Evolutionary conservation across 2,329 filamentous ascomycete genomes (phyloP).

Genomic region (Xylariaceae sp.): DNA sequence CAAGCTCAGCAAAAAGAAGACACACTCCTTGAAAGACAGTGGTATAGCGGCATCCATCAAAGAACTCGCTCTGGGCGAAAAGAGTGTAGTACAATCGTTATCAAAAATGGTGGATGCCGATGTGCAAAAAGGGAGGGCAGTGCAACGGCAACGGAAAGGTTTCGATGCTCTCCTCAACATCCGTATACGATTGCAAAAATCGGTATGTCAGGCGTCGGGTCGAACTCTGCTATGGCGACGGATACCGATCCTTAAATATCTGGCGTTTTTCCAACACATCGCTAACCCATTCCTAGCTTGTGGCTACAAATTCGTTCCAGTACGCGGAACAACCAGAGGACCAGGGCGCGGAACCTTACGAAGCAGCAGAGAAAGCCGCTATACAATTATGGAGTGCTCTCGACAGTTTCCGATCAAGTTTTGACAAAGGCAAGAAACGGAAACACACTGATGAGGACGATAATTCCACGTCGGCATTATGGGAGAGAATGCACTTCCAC

Average conservation of each 20-base stretch:
- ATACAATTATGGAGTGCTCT: slow-evolving; percentile 80
- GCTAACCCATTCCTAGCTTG: too few relatives aligned
- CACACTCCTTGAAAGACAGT: slow-evolving; percentile 28
- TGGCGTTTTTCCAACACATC: too few relatives aligned
- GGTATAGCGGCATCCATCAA: slow-evolving; percentile 53
- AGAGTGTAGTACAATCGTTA: slow-evolving; percentile 56
- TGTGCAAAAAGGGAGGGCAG: slow-evolving; percentile 76
- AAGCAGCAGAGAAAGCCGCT: slow-evolving; percentile 78
- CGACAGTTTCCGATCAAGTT: slow-evolving; percentile 59
- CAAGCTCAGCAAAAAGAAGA: slow-evolving; percentile 28
- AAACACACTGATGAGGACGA: slow-evolving; percentile 49
- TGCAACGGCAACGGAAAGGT: slow-evolving; percentile 76
- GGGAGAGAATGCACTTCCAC: slow-evolving; percentile 62
- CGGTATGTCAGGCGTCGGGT: slow-evolving; percentile 32
- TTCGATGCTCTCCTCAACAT: slow-evolving; percentile 88
- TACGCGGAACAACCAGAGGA: slow-evolving; percentile 40
- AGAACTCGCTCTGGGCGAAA: slow-evolving; percentile 63
- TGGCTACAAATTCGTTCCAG: slow-evolving; percentile 71
- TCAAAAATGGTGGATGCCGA: slow-evolving; percentile 67
- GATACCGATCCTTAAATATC: neutral
- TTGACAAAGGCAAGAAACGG: slow-evolving; percentile 57
- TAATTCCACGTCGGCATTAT: slow-evolving; percentile 61
- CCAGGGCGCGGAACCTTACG: slow-evolving; percentile 49
- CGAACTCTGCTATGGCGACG: neutral
- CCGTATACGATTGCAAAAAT: slow-evolving; percentile 89